These are phyloP conservation scores for Pythium grandisporangium DNA, from an alignment of 352 stramenopile genomes.

Conservation along the genomic window DNA sequence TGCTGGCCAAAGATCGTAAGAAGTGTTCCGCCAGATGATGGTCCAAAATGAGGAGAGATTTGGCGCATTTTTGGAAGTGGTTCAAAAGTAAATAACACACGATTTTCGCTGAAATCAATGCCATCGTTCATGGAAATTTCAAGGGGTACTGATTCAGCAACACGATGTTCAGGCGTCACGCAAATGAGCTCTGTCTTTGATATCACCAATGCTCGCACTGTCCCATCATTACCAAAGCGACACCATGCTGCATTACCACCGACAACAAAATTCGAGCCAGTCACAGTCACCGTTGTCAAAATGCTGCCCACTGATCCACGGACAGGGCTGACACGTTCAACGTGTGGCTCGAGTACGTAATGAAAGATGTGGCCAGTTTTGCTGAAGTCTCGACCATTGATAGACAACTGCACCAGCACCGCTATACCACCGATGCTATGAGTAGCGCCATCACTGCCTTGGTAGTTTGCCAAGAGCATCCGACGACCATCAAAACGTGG, in stretches of 20 bases:
- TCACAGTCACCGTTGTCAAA: constrained; percentile 44
- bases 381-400: constrained; percentile 70
- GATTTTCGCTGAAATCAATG: constrained; percentile 80
- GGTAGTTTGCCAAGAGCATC: constrained; percentile 4
- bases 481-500: constrained; percentile 15
- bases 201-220: constrained; percentile 27
- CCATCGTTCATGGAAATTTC: constrained; percentile 84
- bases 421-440: not conserved
- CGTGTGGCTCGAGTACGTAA: constrained; percentile 27
- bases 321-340: constrained; percentile 34
- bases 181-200: constrained; percentile 31
- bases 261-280: constrained; percentile 24
- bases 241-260: constrained; percentile 22
- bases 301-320: constrained; percentile 36
- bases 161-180: constrained; percentile 20
- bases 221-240: constrained; percentile 7
- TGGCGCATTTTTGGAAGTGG: constrained; percentile 30
- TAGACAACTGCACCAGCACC: constrained; percentile 21
- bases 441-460: not conserved
- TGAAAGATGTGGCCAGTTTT: constrained; percentile 32
- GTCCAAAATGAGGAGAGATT: constrained; percentile 31
- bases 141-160: constrained; percentile 27
- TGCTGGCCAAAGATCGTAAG: constrained; percentile 41
- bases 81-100: constrained; percentile 52
- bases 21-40: constrained; percentile 37